Conservation (phyloP, 257 asterid species). For the Capsicum pubescens region DNA sequence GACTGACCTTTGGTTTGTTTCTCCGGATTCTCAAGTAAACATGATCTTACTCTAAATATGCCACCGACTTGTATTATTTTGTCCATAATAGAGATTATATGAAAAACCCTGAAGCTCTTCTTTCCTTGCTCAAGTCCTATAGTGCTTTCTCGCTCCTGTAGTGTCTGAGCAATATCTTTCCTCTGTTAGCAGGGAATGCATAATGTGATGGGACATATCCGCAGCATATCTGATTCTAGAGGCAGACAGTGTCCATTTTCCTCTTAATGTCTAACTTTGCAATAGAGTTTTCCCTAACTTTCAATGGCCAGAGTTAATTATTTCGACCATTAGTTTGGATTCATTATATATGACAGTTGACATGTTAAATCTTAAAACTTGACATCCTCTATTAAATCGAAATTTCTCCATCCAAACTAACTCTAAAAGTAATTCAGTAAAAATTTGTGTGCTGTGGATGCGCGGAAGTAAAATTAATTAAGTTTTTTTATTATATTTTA, state of each 20-base stretch:
- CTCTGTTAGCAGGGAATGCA: neutral
- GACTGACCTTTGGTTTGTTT: neutral
- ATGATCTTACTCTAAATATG: neutral
- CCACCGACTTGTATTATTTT: neutral
- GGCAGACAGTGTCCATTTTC: neutral
- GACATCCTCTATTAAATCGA: neutral
- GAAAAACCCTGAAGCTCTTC: neutral
- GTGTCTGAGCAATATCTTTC: neutral
- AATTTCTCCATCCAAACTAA: neutral
- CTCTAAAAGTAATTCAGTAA: neutral
- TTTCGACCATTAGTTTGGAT: constrained; percentile 11
- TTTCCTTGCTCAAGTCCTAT: neutral
- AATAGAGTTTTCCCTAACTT: neutral
- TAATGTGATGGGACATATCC: neutral
- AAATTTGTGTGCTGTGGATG: neutral
- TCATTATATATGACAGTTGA: neutral
- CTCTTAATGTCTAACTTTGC: neutral
- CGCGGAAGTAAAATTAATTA: no score
- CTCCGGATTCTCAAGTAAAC: neutral
- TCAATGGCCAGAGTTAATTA: neutral
- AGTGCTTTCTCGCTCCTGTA: neutral
- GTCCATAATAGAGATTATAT: neutral
- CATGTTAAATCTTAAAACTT: constrained; percentile 15
- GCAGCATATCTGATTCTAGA: neutral
- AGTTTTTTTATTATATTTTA: no score